phyloP scores from a whole-genome alignment of 2,329 filamentous ascomycete species.

The Aspergillus flavus region DNA sequence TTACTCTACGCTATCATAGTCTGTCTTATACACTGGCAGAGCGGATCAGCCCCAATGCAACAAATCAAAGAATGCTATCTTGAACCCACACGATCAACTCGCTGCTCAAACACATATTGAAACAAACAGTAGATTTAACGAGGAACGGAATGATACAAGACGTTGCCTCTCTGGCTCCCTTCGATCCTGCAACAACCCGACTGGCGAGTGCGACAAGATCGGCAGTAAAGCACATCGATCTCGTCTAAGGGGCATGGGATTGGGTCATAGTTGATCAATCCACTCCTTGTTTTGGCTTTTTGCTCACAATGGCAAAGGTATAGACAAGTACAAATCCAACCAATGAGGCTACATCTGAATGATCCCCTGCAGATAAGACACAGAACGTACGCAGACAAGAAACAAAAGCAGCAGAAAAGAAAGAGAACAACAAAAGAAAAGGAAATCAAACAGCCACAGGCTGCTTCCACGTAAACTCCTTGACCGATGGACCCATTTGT shows the following conservation, averaged over 20 bases:
- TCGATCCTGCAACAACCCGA: neutral
- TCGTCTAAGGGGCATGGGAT: neutral
- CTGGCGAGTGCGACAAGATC: neutral
- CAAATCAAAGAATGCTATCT: conserved; percentile 1
- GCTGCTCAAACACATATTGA: neutral
- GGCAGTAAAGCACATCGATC: neutral
- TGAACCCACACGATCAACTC: neutral
- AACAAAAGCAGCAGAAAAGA: conserved; percentile 4
- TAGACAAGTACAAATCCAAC: conserved; percentile 4
- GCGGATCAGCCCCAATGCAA: neutral
- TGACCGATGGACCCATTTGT: conserved; percentile 17
- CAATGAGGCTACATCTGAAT: conserved; percentile 1
- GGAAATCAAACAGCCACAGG: conserved; percentile 17
- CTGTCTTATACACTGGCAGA: neutral
- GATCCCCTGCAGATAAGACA: conserved; percentile 5
- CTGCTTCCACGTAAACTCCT: conserved; percentile 21
- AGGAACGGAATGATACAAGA: neutral
- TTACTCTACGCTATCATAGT: conserved; percentile 2
- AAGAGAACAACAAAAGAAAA: conserved; percentile 6
- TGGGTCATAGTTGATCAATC: neutral
- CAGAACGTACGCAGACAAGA: neutral
- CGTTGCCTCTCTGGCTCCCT: neutral
- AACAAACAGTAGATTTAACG: conserved; percentile 2
- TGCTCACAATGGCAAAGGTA: neutral
- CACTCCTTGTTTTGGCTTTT: neutral